Percentiles rank a stretch among this genome's conserved stretches.
These are phyloP conservation scores for Hirschioporus abietinus DNA, from an alignment of 768 basidiomycete species.

Conservation along the genomic window DNA sequence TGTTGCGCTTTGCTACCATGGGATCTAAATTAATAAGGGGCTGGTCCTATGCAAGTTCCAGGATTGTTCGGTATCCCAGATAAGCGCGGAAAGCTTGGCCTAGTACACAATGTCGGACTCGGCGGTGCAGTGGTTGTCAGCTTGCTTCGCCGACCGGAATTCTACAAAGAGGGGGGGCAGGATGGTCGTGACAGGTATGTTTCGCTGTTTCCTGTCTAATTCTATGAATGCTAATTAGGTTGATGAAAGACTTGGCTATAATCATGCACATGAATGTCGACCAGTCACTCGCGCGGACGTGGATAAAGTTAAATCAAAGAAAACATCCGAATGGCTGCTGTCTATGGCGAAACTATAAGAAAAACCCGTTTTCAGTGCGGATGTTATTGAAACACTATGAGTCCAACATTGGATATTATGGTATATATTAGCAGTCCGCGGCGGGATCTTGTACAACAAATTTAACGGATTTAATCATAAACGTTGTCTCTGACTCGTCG, in stretches of 20 bases:
- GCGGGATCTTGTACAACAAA: too few species aligned
- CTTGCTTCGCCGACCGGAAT: constrained; percentile 71
- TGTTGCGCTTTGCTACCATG: constrained; percentile 8
- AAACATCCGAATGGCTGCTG: constrained; percentile 42
- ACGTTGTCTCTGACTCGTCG: too few species aligned
- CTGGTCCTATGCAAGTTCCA: constrained; percentile 78
- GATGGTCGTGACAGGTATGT: constrained; percentile 64
- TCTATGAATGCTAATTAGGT: constrained; percentile 1
- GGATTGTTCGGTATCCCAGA: constrained; percentile 59
- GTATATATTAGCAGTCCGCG: too few species aligned
- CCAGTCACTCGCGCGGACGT: constrained; percentile 59
- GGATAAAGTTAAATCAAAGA: constrained; percentile 70
- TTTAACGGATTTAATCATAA: too few species aligned
- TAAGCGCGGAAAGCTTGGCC: constrained; percentile 68
- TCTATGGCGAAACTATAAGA: constrained; percentile 35
- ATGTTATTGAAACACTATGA: too few species aligned
- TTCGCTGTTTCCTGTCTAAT: background rate
- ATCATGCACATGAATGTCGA: constrained; percentile 67
- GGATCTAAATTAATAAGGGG: constrained; percentile 44
- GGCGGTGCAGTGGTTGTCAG: constrained; percentile 79
- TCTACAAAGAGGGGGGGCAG: constrained; percentile 57
- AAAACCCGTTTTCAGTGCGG: background rate
- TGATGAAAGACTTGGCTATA: constrained; percentile 62
- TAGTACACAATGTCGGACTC: constrained; percentile 81
- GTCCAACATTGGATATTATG: too few species aligned